Conservation (phyloP, 139 green algal species). For the Yamagishiella unicocca region DNA sequence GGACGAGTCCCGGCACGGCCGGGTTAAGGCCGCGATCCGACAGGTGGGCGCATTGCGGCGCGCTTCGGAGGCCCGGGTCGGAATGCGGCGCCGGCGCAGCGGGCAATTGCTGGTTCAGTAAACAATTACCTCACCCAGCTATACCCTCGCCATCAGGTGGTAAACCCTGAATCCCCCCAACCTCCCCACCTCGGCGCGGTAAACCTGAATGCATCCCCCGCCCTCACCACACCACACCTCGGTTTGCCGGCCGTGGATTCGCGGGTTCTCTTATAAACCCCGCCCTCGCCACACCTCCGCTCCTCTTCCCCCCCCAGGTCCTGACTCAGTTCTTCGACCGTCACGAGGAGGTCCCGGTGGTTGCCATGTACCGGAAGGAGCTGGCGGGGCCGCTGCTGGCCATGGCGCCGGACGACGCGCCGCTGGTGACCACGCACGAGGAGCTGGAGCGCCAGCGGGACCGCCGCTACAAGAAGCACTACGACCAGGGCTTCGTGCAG, state of each 20-base stretch:
- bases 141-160: too few relatives aligned
- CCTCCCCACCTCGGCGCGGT: too few relatives aligned
- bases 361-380: constrained; percentile 80
- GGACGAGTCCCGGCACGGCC: constrained; percentile 7
- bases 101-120: too few relatives aligned
- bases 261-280: too few relatives aligned
- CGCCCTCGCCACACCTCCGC: too few relatives aligned
- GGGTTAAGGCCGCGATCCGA: background rate
- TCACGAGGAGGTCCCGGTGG: constrained; percentile 62
- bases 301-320: constrained; percentile 46
- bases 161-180: too few relatives aligned
- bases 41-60: constrained; percentile 6
- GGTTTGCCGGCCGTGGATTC: too few relatives aligned
- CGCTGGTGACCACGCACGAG: constrained; percentile 31
- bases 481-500: constrained; percentile 51
- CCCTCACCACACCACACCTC: too few relatives aligned
- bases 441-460: background rate
- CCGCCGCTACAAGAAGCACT: constrained; percentile 22
- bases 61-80: too few relatives aligned
- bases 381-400: constrained; percentile 81
- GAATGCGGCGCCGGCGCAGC: too few relatives aligned
- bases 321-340: constrained; percentile 74
- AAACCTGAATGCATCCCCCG: too few relatives aligned
- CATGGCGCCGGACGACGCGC: constrained; percentile 67
- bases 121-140: too few relatives aligned